A percentile compares a stretch with the other conserved stretches of the same genome.
Conservation (phyloP, 2,329 filamentous ascomycete species). For the Venturia effusa region DNA sequence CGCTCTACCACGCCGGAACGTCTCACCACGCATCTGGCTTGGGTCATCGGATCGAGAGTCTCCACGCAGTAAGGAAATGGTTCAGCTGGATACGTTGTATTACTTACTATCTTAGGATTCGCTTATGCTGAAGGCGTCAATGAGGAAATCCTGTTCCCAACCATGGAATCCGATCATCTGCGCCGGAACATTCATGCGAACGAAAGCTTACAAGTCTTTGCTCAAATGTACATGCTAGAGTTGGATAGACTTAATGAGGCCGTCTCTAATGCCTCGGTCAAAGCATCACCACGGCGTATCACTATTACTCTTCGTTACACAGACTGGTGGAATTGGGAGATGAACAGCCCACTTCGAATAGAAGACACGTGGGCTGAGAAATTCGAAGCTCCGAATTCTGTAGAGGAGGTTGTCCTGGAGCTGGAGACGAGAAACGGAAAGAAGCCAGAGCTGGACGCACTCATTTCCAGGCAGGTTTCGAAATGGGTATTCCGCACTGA, state of each 20-base stretch:
- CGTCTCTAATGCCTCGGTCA: not conserved
- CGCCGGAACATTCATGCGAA: not conserved
- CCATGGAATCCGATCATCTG: not conserved
- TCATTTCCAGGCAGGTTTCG: not conserved
- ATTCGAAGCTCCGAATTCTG: not conserved
- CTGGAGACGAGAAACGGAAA: slow-evolving; percentile 3
- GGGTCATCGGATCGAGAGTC: not conserved
- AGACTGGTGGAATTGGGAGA: slow-evolving; percentile 6
- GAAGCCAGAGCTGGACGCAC: slow-evolving; percentile 1
- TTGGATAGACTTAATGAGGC: not conserved
- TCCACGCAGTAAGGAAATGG: not conserved
- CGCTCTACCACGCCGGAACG: slow-evolving; percentile 1
- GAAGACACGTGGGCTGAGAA: not conserved
- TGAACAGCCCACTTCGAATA: not conserved
- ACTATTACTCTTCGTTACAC: slow-evolving; percentile 5
- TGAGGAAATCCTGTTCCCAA: not conserved
- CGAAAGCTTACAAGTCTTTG: not conserved
- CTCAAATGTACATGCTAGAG: slow-evolving; percentile 1
- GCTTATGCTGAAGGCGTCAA: not conserved
- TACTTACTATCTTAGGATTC: not conserved
- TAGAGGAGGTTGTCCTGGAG: not conserved
- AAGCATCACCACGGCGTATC: not conserved
- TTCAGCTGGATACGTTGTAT: not conserved
- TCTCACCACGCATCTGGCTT: slow-evolving; percentile 1
- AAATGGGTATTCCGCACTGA: not conserved